Evolutionary conservation across 2,329 filamentous ascomycete genomes (phyloP).

Genomic region (Ophiosphaerella korrae): DNA sequence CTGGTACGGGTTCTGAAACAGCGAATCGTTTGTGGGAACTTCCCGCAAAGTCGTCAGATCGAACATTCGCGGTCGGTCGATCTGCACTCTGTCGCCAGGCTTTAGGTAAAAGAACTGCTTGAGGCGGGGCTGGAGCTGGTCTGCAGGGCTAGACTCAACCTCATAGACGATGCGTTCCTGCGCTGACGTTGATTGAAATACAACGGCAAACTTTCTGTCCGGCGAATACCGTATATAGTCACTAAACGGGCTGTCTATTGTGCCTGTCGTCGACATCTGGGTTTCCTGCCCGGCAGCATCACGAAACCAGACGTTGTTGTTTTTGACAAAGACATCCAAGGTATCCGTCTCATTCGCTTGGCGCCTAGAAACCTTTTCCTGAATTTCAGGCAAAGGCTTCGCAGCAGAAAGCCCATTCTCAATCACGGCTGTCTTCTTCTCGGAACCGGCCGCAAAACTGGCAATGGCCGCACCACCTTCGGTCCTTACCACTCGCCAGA

Average conservation of each 20-base stretch:
- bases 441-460: slow-evolving; percentile 11
- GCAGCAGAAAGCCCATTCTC: slow-evolving; percentile 8
- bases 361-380: slow-evolving; percentile 8
- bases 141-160: slow-evolving; percentile 26
- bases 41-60: slow-evolving; percentile 22
- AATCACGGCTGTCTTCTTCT: slow-evolving; percentile 12
- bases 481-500: slow-evolving; percentile 16
- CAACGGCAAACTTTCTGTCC: slow-evolving; percentile 21
- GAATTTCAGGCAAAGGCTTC: slow-evolving; percentile 4
- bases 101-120: slow-evolving; percentile 24
- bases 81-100: slow-evolving; percentile 23
- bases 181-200: slow-evolving; percentile 22
- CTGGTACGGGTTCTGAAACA: slow-evolving; percentile 26
- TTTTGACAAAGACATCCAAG: slow-evolving; percentile 19
- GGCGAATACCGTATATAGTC: slow-evolving; percentile 23
- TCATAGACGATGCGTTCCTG: slow-evolving; percentile 23
- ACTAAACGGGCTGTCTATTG: slow-evolving; percentile 21
- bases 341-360: slow-evolving; percentile 13
- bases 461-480: slow-evolving; percentile 6
- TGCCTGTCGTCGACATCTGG: slow-evolving; percentile 26
- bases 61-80: slow-evolving; percentile 27
- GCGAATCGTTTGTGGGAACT: slow-evolving; percentile 17
- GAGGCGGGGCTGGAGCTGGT: slow-evolving; percentile 24
- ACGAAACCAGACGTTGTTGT: slow-evolving; percentile 30
- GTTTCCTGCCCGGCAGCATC: slow-evolving; percentile 17